These are phyloP conservation scores for Wickerhamomyces mucosus DNA, from an alignment of 805 yeast genomes.

Conservation along the genomic window DNA sequence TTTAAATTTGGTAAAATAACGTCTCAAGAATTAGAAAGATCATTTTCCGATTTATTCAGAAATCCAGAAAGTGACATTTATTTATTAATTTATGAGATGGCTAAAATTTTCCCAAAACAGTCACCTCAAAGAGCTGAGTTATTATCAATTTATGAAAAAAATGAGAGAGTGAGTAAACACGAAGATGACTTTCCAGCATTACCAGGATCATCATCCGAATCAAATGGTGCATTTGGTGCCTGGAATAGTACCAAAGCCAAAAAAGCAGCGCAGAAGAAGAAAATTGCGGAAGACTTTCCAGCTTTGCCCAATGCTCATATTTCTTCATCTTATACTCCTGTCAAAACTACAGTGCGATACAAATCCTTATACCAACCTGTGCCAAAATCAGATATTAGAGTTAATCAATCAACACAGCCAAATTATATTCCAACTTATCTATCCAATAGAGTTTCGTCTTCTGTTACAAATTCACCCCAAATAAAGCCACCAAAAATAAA, in stretches of 20 bases:
- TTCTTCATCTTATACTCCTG: constrained; percentile 9
- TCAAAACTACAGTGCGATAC: constrained; percentile 14
- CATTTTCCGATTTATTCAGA: constrained; percentile 40
- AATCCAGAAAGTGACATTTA: constrained; percentile 38
- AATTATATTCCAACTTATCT: constrained; percentile 8
- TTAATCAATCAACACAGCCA: constrained; percentile 12
- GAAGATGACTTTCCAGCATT: constrained; percentile 43
- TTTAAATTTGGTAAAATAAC: constrained; percentile 37
- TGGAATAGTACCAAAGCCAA: constrained; percentile 7
- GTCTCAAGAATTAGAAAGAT: constrained; percentile 36
- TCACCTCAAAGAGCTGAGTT: constrained; percentile 35
- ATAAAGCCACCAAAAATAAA: constrained; percentile 10
- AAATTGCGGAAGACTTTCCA: constrained; percentile 20
- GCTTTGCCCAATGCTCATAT: constrained; percentile 17
- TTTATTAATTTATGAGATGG: constrained; percentile 49
- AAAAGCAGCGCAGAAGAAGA: constrained; percentile 11
- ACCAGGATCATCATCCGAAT: constrained; percentile 20
- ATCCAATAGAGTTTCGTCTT: constrained; percentile 16
- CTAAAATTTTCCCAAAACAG: constrained; percentile 43
- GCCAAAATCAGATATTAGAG: constrained; percentile 4
- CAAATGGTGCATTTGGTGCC: constrained; percentile 16
- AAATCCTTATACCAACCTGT: constrained; percentile 9
- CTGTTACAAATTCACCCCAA: constrained; percentile 13
- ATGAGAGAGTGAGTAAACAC: constrained; percentile 17
- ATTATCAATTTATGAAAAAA: constrained; percentile 16